These are phyloP conservation scores for Pterocarpus macrocarpus DNA, from an alignment of 306 rosid species.

Conservation along the genomic window DNA sequence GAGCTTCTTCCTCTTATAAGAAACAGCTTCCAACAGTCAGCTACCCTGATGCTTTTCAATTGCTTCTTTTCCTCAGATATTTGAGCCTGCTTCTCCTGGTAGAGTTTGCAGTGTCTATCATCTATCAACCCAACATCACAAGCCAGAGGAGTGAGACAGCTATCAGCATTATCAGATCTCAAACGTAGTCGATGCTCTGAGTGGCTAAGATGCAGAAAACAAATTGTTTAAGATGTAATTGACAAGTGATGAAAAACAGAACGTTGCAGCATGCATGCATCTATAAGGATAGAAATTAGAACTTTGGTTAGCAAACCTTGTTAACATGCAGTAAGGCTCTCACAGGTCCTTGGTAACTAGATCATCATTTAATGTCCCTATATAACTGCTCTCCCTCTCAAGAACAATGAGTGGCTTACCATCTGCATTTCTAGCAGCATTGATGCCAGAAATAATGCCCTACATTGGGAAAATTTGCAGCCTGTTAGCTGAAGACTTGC, in stretches of 20 bases:
- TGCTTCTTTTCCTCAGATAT: constrained; percentile 91
- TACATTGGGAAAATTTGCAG: constrained; percentile 10
- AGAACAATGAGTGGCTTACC: constrained; percentile 84
- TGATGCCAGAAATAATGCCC: constrained; percentile 96
- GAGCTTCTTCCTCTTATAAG: constrained; percentile 34
- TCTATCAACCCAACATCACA: constrained; percentile 92
- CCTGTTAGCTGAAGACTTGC: too few relatives aligned
- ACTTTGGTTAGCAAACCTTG: constrained; percentile 45
- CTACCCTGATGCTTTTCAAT: constrained; percentile 73
- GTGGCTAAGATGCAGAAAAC: constrained; percentile 68
- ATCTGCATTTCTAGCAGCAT: constrained; percentile 92
- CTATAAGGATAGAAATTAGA: constrained; percentile 5
- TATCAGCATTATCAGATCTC: constrained; percentile 96
- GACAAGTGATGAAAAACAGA: constrained; percentile 19
- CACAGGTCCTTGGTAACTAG: constrained; percentile 58
- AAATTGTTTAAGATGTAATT: neutral
- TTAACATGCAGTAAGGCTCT: constrained; percentile 60
- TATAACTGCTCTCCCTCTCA: constrained; percentile 95
- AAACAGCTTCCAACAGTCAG: constrained; percentile 27
- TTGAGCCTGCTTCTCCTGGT: constrained; percentile 84
- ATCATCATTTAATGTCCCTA: constrained; percentile 88
- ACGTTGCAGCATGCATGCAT: constrained; percentile 37
- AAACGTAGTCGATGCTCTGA: constrained; percentile 96
- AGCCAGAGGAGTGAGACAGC: constrained; percentile 94
- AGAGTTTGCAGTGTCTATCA: constrained; percentile 92